phyloP scores from a whole-genome alignment of 768 basidiomycete genomes.

The Daedalea quercina region DNA sequence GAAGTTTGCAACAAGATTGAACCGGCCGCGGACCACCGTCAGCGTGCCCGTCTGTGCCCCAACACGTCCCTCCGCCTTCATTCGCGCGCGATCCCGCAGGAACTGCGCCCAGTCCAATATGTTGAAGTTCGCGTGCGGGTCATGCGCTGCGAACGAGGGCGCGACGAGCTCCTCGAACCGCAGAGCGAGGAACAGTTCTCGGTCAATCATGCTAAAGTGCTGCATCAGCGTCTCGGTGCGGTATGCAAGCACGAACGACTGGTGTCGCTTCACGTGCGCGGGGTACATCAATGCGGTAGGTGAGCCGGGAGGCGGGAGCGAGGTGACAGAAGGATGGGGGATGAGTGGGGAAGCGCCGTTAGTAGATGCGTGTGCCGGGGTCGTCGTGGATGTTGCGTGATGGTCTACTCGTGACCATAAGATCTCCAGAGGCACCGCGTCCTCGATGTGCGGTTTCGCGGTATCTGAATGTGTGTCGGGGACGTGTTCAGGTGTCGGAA shows the following conservation, averaged over 20 bases:
- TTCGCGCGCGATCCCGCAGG: conserved; percentile 64
- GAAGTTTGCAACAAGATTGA: conserved; percentile 81
- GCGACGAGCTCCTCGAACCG: conserved; percentile 86
- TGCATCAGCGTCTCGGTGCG: conserved; percentile 59
- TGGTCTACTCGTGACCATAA: conserved; percentile 47
- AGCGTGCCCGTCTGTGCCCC: conserved; percentile 64
- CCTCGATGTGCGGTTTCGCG: conserved; percentile 48
- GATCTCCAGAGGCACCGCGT: conserved; percentile 63
- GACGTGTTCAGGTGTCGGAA: background rate
- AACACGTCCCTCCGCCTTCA: conserved; percentile 55
- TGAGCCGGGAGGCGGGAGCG: conserved; percentile 2
- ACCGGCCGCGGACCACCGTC: conserved; percentile 70
- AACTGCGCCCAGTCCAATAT: conserved; percentile 82
- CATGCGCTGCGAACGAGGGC: conserved; percentile 59
- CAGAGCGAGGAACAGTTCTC: conserved; percentile 78
- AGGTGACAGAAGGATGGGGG: background rate
- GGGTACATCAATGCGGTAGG: conserved; percentile 2
- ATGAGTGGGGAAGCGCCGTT: background rate
- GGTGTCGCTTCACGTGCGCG: conserved; percentile 35
- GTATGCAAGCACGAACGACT: conserved; percentile 65
- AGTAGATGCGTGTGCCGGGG: background rate
- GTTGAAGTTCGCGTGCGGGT: conserved; percentile 33
- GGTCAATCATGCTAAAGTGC: conserved; percentile 84
- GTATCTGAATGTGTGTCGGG: conserved; percentile 19
- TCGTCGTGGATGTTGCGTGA: background rate